Evolutionary conservation across 139 green algal genomes (phyloP).

Genomic region (Chlorella sp.): DNA sequence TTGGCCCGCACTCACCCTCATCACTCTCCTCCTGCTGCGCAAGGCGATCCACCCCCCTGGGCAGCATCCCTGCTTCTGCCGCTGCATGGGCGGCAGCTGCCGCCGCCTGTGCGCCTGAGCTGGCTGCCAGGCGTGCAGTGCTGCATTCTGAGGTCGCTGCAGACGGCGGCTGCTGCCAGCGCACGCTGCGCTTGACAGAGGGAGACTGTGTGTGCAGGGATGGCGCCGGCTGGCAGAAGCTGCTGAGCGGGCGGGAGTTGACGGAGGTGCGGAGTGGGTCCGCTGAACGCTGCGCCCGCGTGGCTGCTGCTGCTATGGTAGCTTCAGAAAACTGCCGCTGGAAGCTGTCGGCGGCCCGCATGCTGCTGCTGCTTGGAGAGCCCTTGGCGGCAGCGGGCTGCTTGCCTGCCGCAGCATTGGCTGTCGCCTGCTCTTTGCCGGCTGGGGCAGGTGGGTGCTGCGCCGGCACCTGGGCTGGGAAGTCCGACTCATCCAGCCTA

Average conservation of each 20-base stretch:
- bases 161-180: not conserved
- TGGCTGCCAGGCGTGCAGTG: not conserved
- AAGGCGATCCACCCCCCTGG: not conserved
- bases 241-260: constrained; percentile 12
- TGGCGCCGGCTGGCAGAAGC: not conserved
- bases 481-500: not conserved
- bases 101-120: not conserved
- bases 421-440: not conserved
- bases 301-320: not conserved
- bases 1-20: not conserved
- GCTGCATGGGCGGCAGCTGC: not conserved
- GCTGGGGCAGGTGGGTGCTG: not conserved
- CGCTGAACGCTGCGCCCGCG: not conserved
- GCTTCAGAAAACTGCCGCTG: not conserved
- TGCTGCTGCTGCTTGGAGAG: not conserved
- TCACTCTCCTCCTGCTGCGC: not conserved
- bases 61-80: not conserved
- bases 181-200: constrained; percentile 7
- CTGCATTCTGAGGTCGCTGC: not conserved
- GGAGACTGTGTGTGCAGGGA: constrained; percentile 23
- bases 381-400: not conserved
- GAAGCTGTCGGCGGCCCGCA: not conserved
- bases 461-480: not conserved
- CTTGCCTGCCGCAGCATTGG: not conserved
- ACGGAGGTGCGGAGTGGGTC: not conserved